Percentiles rank a stretch among this genome's conserved stretches.
Conservation (phyloP, 768 basidiomycete species). For the Porphyrellus cyaneotinctus region DNA sequence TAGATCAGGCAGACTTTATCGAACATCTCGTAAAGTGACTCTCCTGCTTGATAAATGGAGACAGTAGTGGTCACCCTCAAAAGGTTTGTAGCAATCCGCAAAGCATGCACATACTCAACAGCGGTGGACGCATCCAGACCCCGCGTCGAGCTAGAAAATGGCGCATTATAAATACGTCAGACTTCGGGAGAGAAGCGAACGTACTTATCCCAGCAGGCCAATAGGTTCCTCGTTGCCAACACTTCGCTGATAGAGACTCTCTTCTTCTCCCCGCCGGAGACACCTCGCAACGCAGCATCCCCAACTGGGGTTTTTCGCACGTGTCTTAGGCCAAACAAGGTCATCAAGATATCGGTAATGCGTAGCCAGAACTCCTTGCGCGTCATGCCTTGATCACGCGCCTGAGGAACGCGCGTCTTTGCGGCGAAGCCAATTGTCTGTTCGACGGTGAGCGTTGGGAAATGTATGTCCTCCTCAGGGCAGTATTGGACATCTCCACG, state of each 20-base stretch:
- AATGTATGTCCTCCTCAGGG: constrained; percentile 83
- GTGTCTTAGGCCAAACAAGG: constrained; percentile 75
- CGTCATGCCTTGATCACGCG: constrained; percentile 40
- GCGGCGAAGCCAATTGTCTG: constrained; percentile 72
- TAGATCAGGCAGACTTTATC: constrained; percentile 68
- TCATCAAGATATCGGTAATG: constrained; percentile 47
- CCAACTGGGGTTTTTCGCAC: constrained; percentile 74
- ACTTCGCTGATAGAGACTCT: constrained; percentile 76
- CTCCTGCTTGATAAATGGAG: constrained; percentile 83
- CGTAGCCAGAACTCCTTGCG: constrained; percentile 29
- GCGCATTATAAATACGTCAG: constrained; percentile 46
- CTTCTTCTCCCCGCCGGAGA: constrained; percentile 78
- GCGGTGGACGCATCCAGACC: constrained; percentile 70
- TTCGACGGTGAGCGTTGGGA: constrained; percentile 77
- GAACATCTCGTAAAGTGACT: constrained; percentile 60
- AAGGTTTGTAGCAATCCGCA: constrained; percentile 64
- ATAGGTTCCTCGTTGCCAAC: constrained; percentile 64
- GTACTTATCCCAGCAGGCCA: constrained; percentile 75
- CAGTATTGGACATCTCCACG: constrained; percentile 80
- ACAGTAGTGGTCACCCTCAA: constrained; percentile 58
- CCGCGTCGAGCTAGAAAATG: constrained; percentile 51
- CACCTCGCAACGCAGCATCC: constrained; percentile 69
- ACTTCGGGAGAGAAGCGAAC: constrained; percentile 24
- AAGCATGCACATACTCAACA: constrained; percentile 65
- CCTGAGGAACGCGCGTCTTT: constrained; percentile 60